These are phyloP conservation scores for Botrytis hyacinthi DNA, from an alignment of 2,329 filamentous ascomycete species.

Conservation along the genomic window DNA sequence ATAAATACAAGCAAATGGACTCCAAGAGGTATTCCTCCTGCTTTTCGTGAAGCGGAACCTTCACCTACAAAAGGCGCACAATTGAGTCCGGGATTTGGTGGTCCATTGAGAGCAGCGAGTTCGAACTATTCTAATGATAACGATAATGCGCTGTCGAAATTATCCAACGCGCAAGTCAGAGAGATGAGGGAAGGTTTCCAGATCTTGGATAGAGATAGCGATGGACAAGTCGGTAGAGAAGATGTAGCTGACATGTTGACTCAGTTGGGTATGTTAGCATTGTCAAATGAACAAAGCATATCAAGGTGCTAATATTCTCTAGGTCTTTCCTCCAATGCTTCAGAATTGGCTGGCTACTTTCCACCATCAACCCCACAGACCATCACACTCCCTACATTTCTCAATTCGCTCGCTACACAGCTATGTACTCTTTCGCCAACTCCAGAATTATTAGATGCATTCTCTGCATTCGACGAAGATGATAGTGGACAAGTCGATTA, in stretches of 20 bases:
- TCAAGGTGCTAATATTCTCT: neutral
- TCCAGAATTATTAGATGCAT: slow-evolving; percentile 80
- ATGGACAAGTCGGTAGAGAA: slow-evolving; percentile 76
- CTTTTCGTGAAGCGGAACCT: slow-evolving; percentile 36
- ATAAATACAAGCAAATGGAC: slow-evolving; percentile 31
- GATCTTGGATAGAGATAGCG: slow-evolving; percentile 85
- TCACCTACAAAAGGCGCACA: slow-evolving; percentile 38
- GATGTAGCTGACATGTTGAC: slow-evolving; percentile 85
- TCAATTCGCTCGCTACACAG: slow-evolving; percentile 75
- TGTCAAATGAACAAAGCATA: neutral
- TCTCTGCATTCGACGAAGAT: slow-evolving; percentile 93
- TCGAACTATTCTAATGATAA: slow-evolving; percentile 27
- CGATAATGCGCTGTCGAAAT: slow-evolving; percentile 60
- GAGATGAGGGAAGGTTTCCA: slow-evolving; percentile 91
- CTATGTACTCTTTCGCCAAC: slow-evolving; percentile 73
- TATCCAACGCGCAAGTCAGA: slow-evolving; percentile 79
- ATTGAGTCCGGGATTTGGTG: slow-evolving; percentile 34
- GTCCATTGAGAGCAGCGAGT: slow-evolving; percentile 28
- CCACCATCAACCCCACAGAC: slow-evolving; percentile 68
- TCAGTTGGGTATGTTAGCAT: slow-evolving; percentile 63
- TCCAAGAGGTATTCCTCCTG: slow-evolving; percentile 38
- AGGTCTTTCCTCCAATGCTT: slow-evolving; percentile 72
- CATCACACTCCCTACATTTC: slow-evolving; percentile 80
- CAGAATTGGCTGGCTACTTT: slow-evolving; percentile 79
- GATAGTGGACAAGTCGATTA: slow-evolving; percentile 92